Percentiles rank a stretch among this genome's conserved stretches.
Conservation (phyloP, 805 yeast genomes). For the Metschnikowia cubensis region DNA sequence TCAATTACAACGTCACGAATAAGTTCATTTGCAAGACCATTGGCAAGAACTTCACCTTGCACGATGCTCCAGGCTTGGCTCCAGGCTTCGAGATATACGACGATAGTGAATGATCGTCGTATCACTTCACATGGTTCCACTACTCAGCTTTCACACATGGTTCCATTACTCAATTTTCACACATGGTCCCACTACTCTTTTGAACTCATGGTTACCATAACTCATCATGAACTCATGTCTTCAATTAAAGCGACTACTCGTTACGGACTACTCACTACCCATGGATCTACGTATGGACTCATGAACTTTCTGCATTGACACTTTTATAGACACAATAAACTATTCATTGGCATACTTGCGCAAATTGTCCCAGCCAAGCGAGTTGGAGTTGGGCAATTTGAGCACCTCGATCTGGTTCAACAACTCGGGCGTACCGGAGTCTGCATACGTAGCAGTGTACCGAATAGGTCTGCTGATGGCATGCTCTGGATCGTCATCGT, state of each 20-base stretch:
- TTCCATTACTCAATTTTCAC: no score
- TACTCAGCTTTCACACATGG: no score
- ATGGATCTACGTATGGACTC: no score
- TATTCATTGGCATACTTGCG: constrained; percentile 24
- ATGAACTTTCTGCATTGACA: not conserved
- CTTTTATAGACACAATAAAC: not conserved
- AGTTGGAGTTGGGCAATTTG: constrained; percentile 41
- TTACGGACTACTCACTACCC: no score
- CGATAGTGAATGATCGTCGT: constrained; percentile 1
- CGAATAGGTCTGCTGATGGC: constrained; percentile 35
- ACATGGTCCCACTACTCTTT: no score
- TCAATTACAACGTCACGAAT: constrained; percentile 14
- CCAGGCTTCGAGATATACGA: constrained; percentile 15
- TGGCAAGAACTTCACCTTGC: constrained; percentile 17
- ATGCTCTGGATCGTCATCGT: constrained; percentile 12
- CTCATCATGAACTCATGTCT: no score
- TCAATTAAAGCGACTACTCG: no score
- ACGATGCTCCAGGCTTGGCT: constrained; percentile 9
- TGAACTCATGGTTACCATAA: no score
- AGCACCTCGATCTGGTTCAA: constrained; percentile 37
- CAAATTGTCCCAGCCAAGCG: constrained; percentile 43
- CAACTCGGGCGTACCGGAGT: constrained; percentile 28
- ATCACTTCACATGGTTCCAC: no score
- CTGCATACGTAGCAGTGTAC: constrained; percentile 28
- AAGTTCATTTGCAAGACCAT: constrained; percentile 15